Base-by-base conservation (phyloP, 73 alveolate genomes). In the Paramecium bursaria region DNA sequence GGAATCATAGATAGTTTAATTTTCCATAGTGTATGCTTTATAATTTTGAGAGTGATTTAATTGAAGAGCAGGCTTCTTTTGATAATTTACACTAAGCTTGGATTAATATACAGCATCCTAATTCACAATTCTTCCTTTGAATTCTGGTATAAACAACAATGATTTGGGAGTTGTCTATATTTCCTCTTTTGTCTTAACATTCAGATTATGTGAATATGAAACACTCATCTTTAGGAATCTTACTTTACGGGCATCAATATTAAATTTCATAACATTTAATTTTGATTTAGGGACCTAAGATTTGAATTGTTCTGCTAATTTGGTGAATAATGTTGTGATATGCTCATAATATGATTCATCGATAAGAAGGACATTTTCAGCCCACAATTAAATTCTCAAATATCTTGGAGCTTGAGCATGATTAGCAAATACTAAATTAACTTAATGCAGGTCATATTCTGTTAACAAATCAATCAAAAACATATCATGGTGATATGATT, bases 91-190 rank as follows among this genome's bases (percentile, higher is more conserved):
- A 5, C 31, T 19, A 21, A 21, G 5, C 50, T 57, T 35, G 30
- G 7, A 4, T n/a, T 4, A 48, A 4, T 39, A 7, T 11, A 39
- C 6, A 39, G 17, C 26, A n/a, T 67, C 13, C 22, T 31, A n/a
- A 39, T 3, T 67, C 44, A 67, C n/a, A n/a, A n/a, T 39, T 39
- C 21, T n/a, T 67, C 82, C 82, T 17, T 67, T 67, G 39, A 67
- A 67, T 42, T 67, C 23, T n/a, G 82, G 82, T 39, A 67, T 67
- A 3, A 67, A 39, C 11, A 42, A 39, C 17, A 67, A 67, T 39
- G 33, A 53, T 23, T 67, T 67, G 0, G 82, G 82, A 31, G 57
- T 42, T 9, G 14, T 39, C 9, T 33, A 21, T 15, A 11, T 19
- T 23, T 67, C 82, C 10, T 67, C 82, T 10, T 67, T 67, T 15